Conservation (phyloP, 768 basidiomycete genomes). For the Crassisporium funariophilum region DNA sequence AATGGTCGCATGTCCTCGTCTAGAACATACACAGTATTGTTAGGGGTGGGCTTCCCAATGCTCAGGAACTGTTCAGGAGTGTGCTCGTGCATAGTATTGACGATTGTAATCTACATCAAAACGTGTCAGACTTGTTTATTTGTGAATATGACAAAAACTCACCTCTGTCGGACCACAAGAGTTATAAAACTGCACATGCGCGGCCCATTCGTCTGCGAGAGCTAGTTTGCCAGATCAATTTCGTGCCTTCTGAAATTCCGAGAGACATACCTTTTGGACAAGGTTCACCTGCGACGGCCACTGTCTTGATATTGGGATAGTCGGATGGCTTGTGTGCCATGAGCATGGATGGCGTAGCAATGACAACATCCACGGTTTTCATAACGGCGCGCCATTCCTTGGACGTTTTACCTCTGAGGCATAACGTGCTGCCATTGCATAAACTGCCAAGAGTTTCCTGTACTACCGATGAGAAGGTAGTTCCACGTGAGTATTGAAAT, state of each 20-base stretch:
- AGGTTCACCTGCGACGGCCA: constrained; percentile 60
- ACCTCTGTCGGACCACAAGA: constrained; percentile 62
- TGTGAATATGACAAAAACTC: constrained; percentile 7
- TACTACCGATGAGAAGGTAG: constrained; percentile 31
- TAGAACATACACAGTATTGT: constrained; percentile 46
- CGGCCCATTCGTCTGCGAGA: constrained; percentile 48
- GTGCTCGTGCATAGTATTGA: constrained; percentile 58
- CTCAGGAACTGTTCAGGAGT: constrained; percentile 39
- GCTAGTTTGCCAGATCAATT: constrained; percentile 16
- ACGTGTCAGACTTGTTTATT: not conserved
- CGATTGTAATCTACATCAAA: constrained; percentile 48
- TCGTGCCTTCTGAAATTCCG: not conserved
- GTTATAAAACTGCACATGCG: constrained; percentile 47
- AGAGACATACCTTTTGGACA: constrained; percentile 49
- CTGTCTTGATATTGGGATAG: constrained; percentile 55
- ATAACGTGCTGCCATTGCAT: constrained; percentile 54
- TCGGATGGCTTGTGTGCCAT: constrained; percentile 49
- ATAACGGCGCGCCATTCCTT: constrained; percentile 55
- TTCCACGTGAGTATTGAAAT: constrained; percentile 2
- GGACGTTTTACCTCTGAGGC: constrained; percentile 53
- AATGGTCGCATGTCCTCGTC: constrained; percentile 39
- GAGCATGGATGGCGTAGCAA: constrained; percentile 60
- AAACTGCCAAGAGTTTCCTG: constrained; percentile 60
- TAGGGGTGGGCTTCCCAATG: constrained; percentile 57
- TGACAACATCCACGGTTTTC: constrained; percentile 54